These are phyloP conservation scores for Neurospora sp. DNA, from an alignment of 495 filamentous ascomycete species.

Conservation along the genomic window DNA sequence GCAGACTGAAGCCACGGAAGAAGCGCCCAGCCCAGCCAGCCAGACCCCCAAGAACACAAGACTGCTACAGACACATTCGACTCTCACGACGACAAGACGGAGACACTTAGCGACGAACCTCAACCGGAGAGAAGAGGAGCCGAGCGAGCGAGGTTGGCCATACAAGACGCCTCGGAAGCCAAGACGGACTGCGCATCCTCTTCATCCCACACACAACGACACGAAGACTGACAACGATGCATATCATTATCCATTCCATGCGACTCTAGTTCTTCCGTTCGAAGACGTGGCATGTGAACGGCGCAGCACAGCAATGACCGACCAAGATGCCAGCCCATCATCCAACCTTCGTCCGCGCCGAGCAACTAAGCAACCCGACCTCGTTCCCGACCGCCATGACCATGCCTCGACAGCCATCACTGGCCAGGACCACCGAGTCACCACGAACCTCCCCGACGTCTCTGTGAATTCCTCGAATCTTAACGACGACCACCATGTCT, in stretches of 20 bases:
- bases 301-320: constrained; percentile 13
- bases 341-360: constrained; percentile 12
- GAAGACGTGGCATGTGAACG: constrained; percentile 4
- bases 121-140: neutral
- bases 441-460: constrained; percentile 4
- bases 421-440: constrained; percentile 2
- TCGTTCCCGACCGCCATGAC: constrained; percentile 6
- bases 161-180: neutral
- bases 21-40: neutral
- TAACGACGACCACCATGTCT: neutral
- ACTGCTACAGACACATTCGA: neutral
- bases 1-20: neutral
- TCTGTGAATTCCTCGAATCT: neutral
- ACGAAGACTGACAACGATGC: neutral
- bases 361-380: constrained; percentile 8
- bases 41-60: neutral
- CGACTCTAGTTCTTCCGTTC: neutral
- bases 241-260: neutral
- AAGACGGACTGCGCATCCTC: neutral
- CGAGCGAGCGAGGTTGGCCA: neutral
- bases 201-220: neutral
- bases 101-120: neutral
- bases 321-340: constrained; percentile 17
- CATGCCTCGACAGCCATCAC: constrained; percentile 2
- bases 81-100: neutral